Percentiles rank a stretch among this genome's conserved stretches.
phyloP scores from a whole-genome alignment of 2,329 filamentous ascomycete species.

The Bertia moriformis region DNA sequence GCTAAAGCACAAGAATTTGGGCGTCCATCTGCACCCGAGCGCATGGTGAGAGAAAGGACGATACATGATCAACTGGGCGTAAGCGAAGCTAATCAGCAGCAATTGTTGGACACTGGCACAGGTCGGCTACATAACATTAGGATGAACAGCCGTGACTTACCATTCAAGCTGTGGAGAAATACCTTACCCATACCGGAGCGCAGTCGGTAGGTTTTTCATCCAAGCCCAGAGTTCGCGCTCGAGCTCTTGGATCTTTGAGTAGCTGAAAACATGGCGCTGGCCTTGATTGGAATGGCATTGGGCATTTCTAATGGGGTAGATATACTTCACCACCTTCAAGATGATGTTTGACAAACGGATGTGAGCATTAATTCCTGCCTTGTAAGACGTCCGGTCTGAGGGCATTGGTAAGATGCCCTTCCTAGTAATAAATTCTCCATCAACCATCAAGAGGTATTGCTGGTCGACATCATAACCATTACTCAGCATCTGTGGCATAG shows the following conservation, averaged over 20 bases:
- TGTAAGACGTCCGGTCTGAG: not conserved
- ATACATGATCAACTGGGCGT: not conserved
- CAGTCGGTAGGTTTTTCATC: not conserved
- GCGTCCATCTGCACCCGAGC: no score
- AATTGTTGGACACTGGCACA: not conserved
- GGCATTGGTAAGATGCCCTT: not conserved
- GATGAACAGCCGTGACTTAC: not conserved
- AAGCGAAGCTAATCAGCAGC: not conserved
- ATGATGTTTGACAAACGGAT: not conserved
- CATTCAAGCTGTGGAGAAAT: not conserved
- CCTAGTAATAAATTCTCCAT: not conserved
- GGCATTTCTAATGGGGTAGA: not conserved
- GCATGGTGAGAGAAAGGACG: not conserved
- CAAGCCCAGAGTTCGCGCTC: not conserved
- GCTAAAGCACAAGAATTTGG: no score
- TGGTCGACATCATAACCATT: not conserved
- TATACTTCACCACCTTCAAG: not conserved
- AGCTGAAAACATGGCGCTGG: not conserved
- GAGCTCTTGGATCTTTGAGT: not conserved
- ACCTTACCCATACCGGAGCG: not conserved
- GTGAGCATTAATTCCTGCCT: not conserved
- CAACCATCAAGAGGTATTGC: not conserved
- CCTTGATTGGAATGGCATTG: not conserved
- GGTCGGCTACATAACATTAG: not conserved
- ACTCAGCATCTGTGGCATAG: not conserved